Evolutionary conservation across 129 eudicot genomes (phyloP), one percentile per base, ranked within the genome.

Genomic region (Pittosporum tobira): DNA sequence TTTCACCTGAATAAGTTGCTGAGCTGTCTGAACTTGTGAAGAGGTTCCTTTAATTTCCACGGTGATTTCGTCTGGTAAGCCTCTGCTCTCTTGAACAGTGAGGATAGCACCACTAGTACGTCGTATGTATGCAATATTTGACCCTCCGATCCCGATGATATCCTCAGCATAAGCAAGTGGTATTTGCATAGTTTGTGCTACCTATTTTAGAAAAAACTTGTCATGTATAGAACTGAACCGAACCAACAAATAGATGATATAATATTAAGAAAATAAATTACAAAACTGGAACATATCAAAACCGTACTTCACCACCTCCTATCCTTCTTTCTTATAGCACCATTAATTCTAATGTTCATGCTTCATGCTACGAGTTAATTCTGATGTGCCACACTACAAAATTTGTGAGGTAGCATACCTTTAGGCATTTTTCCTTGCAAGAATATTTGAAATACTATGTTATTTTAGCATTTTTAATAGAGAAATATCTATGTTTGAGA

Each of bases 161-260:
- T 80, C 95, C 57, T 82, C 86, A 9, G 97, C 95, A 61, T 80
- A 85, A 3, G 71, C 60, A 2, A 89, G 73, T 1, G 94, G 97
- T 73, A 89, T 83, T 79, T 89, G 95, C 95, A 85, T 85, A 10
- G 86, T 82, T 64, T 89, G 88, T 45, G 88, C 67, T 42, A 89
- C 57, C 95, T 85, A 70, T 7, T 61, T 65, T 13, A 62, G 12
- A 64, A 19, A 43, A 75, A 69, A 16, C 57, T 30, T 18, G 20
- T 2, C 48, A 66, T 16, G 0, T 43, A 52, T 42, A 48, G 61
- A 40, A 57, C 11, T 4, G 14, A 21, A 6, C 9, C 42, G n/a
- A 21, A 19, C 31, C 25, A 63, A 48, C 19, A 26, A 9, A 11
- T 28, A 29, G 5, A 7, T 1, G 23, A 63, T 30, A 31, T 14